Conservation (phyloP, 306 rosid species). For the Styphnolobium japonicum region DNA sequence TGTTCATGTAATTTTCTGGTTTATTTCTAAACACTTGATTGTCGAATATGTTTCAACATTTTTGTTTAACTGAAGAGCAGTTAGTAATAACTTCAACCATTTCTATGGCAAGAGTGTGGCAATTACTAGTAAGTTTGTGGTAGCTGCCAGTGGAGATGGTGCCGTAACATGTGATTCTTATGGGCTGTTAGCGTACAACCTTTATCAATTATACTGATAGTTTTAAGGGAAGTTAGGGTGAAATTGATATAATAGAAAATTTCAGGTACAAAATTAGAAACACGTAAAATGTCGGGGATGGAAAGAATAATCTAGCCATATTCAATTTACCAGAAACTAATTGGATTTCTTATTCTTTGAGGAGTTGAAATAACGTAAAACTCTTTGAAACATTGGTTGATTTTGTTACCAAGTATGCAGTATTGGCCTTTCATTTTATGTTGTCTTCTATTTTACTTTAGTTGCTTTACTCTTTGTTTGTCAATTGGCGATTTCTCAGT, state of each 20-base stretch:
- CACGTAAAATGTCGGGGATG: not conserved
- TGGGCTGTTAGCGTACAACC: not conserved
- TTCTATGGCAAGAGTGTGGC: not conserved
- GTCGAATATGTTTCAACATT: not conserved
- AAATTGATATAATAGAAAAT: not conserved
- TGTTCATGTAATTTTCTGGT: not conserved
- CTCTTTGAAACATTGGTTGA: not conserved
- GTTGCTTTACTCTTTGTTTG: not conserved
- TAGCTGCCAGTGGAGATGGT: constrained; percentile 1
- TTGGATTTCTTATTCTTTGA: not conserved
- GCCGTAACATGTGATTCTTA: not conserved
- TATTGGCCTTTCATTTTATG: not conserved
- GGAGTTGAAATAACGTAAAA: not conserved
- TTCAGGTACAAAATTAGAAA: not conserved
- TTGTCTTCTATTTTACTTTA: not conserved
- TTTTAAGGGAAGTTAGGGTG: not conserved
- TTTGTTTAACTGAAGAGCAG: not conserved
- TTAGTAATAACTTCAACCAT: not conserved
- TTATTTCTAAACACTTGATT: not conserved
- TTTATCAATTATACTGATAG: not conserved
- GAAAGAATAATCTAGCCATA: not conserved
- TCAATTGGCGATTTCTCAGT: not conserved
- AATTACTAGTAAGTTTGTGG: not conserved
- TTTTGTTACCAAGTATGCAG: not conserved
- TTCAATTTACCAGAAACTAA: not conserved